phyloP scores from a whole-genome alignment of 176 grass and related monocot genomes.

The Ensete glaucum region DNA sequence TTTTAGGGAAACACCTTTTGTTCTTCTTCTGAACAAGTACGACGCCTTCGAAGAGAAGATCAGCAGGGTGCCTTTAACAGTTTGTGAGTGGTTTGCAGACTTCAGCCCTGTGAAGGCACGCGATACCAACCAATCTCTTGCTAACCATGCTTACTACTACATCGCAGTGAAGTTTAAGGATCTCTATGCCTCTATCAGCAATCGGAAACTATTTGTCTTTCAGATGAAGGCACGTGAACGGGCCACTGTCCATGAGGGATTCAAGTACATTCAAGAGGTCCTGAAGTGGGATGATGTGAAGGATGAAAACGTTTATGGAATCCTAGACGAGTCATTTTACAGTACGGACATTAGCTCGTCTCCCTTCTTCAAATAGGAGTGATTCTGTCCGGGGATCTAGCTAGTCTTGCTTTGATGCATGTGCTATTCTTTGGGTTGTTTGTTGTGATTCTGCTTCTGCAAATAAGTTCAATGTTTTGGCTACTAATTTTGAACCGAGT shows the following conservation, averaged over 20 bases:
- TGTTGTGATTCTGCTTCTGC: neutral
- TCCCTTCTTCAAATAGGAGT: neutral
- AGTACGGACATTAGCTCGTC: conserved; percentile 15
- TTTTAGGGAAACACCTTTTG: conserved; percentile 13
- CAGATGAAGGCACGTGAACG: conserved; percentile 19
- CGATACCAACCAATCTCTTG: conserved; percentile 24
- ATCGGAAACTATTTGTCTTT: conserved; percentile 22
- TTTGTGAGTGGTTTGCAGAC: conserved; percentile 28
- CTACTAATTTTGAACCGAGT: neutral
- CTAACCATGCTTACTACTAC: conserved; percentile 23
- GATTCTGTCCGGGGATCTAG: neutral
- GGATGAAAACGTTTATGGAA: conserved; percentile 21
- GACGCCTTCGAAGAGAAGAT: conserved; percentile 25
- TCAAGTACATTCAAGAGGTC: conserved; percentile 28
- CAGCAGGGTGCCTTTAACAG: conserved; percentile 18
- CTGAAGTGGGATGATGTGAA: conserved; percentile 31
- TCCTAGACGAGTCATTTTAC: conserved; percentile 23
- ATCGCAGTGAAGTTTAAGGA: conserved; percentile 27
- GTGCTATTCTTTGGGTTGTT: conserved; percentile 2
- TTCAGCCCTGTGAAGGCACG: conserved; percentile 24
- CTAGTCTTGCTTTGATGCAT: neutral
- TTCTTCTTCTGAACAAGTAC: conserved; percentile 27
- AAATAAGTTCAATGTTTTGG: neutral
- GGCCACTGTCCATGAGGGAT: conserved; percentile 4
- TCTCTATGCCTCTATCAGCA: conserved; percentile 24